phyloP scores from a whole-genome alignment of 2,329 filamentous ascomycete species.

The Cyclaneusma minus region DNA sequence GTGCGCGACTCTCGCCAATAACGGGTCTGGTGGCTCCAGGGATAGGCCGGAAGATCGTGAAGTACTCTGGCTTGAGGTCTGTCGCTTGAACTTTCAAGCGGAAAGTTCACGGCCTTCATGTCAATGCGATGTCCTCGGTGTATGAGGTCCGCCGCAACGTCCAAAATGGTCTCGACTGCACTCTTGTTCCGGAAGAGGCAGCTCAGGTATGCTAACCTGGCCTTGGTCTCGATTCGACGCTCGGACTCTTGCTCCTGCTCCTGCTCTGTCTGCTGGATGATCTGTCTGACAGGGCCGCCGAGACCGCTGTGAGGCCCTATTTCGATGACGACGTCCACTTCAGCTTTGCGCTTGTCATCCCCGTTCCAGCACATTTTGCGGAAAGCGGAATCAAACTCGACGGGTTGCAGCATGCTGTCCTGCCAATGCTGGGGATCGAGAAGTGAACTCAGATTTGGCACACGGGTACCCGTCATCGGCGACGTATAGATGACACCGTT shows the following conservation, averaged over 20 bases:
- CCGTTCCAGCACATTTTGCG: conserved; percentile 6
- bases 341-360: neutral
- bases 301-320: conserved; percentile 19
- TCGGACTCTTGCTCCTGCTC: conserved; percentile 22
- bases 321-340: conserved; percentile 13
- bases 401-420: conserved; percentile 12
- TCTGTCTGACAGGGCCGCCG: conserved; percentile 11
- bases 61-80: too few relatives aligned
- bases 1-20: too few relatives aligned
- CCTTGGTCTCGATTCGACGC: conserved; percentile 2
- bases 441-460: conserved; percentile 2
- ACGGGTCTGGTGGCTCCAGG: conserved; percentile 9
- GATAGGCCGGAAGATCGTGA: conserved; percentile 7
- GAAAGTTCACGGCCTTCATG: conserved; percentile 30
- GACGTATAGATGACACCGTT: conserved; percentile 5
- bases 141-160: conserved; percentile 27
- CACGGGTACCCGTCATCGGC: conserved; percentile 6
- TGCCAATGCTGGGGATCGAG: conserved; percentile 9
- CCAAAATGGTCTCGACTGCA: conserved; percentile 5
- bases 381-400: conserved; percentile 13
- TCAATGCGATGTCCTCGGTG: conserved; percentile 27
- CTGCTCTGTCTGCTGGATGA: too few relatives aligned
- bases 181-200: conserved; percentile 8
- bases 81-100: too few relatives aligned
- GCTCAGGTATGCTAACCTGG: conserved; percentile 4